Base-by-base conservation (phyloP, 2,329 filamentous ascomycete genomes). In the Teratosphaeria destructans region DNA sequence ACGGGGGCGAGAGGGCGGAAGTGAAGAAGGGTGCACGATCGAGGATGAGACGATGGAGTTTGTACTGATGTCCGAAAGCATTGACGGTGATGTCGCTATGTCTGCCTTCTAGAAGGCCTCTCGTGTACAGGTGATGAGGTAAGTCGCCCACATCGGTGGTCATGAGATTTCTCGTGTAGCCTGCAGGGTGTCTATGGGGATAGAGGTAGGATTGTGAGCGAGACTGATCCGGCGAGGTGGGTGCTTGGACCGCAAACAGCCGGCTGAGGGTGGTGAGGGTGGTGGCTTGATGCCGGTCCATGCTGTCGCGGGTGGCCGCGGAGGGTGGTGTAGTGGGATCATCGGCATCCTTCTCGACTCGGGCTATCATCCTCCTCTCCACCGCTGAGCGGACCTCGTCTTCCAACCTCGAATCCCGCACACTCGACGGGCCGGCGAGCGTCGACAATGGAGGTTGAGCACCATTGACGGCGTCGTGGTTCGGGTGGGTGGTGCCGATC, bases 21-120 rank as follows among this genome's bases (percentile, higher is more conserved):
- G 77, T 75, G 68, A 83, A 83, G 74, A 82, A 83, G 0, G 80
- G 79, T 4, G 81, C 79, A 57, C 78, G 77, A 65, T 82, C 81
- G 23, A 83, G 77, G 23, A 83, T 75, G 8, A 83, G 70, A 19
- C 81, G 78, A 65, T 83, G 81, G 6, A 83, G 73, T 60, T 74
- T 75, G 68, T 83, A 83, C 55, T 72, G 71, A 52, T 77, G 76
- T 10, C 77, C 77, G 65, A 83, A 83, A 0, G 80, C 81, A 59
- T 77, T 71, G 56, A 83, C 69, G 26, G 77, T 78, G 56, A 83
- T 82, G 63, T 83, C 81, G 0, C 79, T 81, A 62, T 82, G 79
- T 4, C 75, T 73, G 12, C 81, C 81, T 60, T 77, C 72, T 14
- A 81, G 69, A 35, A 83, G 72, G 26, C 81, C 81, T 60, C 78